Evolutionary conservation across 2,329 filamentous ascomycete genomes (phyloP), one percentile per base, ranked within the genome.

Genomic region (Scorias spongiosa): DNA sequence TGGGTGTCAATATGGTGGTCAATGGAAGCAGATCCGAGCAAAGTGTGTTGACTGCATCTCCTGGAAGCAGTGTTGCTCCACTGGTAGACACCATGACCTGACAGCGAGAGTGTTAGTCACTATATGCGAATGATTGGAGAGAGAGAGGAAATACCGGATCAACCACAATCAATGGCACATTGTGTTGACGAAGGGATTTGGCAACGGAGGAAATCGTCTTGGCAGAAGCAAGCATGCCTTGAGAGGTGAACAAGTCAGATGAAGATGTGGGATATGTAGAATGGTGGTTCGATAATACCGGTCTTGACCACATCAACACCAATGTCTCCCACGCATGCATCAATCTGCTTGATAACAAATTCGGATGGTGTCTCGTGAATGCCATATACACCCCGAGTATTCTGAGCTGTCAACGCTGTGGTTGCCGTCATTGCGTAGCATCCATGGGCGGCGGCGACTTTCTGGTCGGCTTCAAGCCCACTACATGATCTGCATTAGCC

Each of bases 371-470:
- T 76, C 44, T 81, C 67, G 57, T 94, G 85, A 42, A 96, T 85
- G 50, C 74, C 85, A 48, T 78, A 71, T 11, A 96, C 87, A 4
- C 86, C 86, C 43, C 75, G 71, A 0, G 91, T 98, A 63, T 96
- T 94, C 59, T 96, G 91, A 12, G 86, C 88, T n/a, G 91, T 98
- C 57, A 98, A 68, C 15, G 89, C 89, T 11, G 89, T 93, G 9
- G 89, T 95, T 17, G 88, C 86, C 42, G 89, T 95, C 79, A 95
- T 93, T 47, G 86, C 87, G 70, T 96, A 96, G 66, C 84, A 91
- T 47, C 82, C 80, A 74, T 96, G 87, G 14, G 84, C 85, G 39
- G 87, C 83, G 48, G 94, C 81, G 48, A 93, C 87, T 62, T 94
- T 93, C 59, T 96, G 88, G 61, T 96, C 89, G 34, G 89, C 91